These are phyloP conservation scores for Berberis thunbergii DNA, from an alignment of 164 flowering plant genomes.

Conservation along the genomic window DNA sequence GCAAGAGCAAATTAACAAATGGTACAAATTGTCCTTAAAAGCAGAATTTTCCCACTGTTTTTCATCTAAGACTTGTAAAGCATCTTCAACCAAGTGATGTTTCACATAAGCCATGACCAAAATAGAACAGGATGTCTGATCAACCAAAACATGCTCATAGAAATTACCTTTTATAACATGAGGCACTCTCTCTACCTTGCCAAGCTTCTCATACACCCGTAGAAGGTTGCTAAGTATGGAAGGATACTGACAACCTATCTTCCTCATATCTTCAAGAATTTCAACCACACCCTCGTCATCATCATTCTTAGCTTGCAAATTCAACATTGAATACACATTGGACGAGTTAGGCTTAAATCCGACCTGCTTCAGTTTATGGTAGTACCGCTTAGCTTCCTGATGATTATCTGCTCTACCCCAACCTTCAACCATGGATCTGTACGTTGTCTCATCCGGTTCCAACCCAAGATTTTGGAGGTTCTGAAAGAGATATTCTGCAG, in stretches of 20 bases:
- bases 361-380: slow-evolving; percentile 43
- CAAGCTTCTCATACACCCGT: slow-evolving; percentile 70
- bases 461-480: slow-evolving; percentile 37
- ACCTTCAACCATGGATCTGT: slow-evolving; percentile 91
- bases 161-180: slow-evolving; percentile 45
- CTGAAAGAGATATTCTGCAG: slow-evolving; percentile 40
- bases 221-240: slow-evolving; percentile 70
- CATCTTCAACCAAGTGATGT: slow-evolving; percentile 57
- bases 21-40: slow-evolving; percentile 83
- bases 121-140: slow-evolving; percentile 75
- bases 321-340: slow-evolving; percentile 69
- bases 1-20: slow-evolving; percentile 83
- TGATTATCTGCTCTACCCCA: slow-evolving; percentile 73
- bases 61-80: slow-evolving; percentile 42
- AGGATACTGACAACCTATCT: slow-evolving; percentile 66
- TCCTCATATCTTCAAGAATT: slow-evolving; percentile 64
- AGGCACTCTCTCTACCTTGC: slow-evolving; percentile 52
- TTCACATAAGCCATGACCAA: slow-evolving; percentile 74
- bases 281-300: slow-evolving; percentile 57
- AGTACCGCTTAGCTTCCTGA: slow-evolving; percentile 46
- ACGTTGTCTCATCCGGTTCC: slow-evolving; percentile 83
- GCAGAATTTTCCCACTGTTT: slow-evolving; percentile 67
- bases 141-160: slow-evolving; percentile 47
- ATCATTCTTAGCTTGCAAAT: slow-evolving; percentile 56
- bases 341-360: slow-evolving; percentile 72